Evolutionary conservation across 2,329 filamentous ascomycete species (phyloP), one percentile per base, ranked within the genome.

Genomic region (Fusarium solani-melongenae): DNA sequence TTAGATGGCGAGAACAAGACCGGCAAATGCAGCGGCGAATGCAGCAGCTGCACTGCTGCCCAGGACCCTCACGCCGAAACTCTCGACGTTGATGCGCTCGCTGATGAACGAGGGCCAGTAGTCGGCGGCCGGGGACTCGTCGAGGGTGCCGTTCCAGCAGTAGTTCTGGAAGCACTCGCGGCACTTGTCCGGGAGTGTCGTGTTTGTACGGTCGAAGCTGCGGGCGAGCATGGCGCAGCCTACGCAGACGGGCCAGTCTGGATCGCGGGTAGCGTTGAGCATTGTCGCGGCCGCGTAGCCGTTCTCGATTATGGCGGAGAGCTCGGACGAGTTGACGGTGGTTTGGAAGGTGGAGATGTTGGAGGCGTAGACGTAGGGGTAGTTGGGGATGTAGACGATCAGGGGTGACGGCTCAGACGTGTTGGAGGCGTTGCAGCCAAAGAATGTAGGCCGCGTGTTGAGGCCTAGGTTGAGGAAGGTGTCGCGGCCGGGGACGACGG

Each of bases 101-200:
- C 78, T 72, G 38, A 77, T 76, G 7, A 79, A 73, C 2, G 60
- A 20, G 11, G 82, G 82, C 27, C 74, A 61, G 51, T 83, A 83
- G 9, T 69, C 76, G 69, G 73, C 87, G 2, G 82, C 79, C 1
- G 77, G 74, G 12, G 72, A 66, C 59, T 81, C 80, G 31, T 82
- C 79, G 38, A 83, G 65, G 17, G 89, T 93, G n/a, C 96, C 96
- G 81, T 98, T 90, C 96, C 96, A 99, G 88, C 96, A 99, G 85
- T 98, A 98, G 22, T 86, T 83, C 14, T 86, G 75, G 82, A 98
- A 98, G 84, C 96, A 99, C 58, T 87, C 78, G 49, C 84, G 86
- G 84, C 96, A 99, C 11, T 89, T 90, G 1, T 88, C 86, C 0
- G 96, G 96, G 1, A 95, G 87, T 0, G 84, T 71, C 0, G 92